Evolutionary conservation across 139 green algal species (phyloP).

Genomic region (Chlorella sp.): DNA sequence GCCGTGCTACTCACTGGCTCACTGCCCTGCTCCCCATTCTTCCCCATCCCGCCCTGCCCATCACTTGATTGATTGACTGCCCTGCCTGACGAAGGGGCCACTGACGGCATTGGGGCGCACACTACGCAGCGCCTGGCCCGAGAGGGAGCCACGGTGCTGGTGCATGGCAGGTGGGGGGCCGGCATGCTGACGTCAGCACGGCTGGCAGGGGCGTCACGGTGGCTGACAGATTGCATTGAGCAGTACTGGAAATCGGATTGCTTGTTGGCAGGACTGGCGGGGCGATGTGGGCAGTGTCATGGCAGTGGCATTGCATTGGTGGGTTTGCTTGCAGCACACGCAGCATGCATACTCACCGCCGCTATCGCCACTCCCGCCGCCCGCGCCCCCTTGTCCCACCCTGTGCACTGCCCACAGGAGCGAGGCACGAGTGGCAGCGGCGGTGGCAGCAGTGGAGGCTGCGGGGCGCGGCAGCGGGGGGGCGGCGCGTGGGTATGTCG

Average conservation of each 20-base stretch:
- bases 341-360: background rate
- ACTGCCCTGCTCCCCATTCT: too few relatives aligned
- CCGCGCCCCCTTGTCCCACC: background rate
- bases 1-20: too few relatives aligned
- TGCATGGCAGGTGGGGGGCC: constrained; percentile 60
- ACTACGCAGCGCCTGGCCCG: constrained; percentile 60
- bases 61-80: too few relatives aligned
- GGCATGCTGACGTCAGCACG: background rate
- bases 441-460: background rate
- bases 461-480: background rate
- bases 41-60: too few relatives aligned
- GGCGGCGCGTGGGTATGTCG: background rate
- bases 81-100: constrained; percentile 35
- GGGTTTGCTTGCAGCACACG: background rate
- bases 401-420: background rate
- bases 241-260: background rate
- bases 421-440: constrained; percentile 10
- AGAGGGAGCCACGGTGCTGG: constrained; percentile 59
- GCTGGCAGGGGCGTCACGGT: background rate
- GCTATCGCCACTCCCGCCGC: background rate
- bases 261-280: background rate
- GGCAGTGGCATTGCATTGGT: too few relatives aligned
- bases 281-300: too few relatives aligned
- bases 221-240: background rate
- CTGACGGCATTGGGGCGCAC: constrained; percentile 78